Percentiles rank a stretch among this genome's conserved stretches.
These are phyloP conservation scores for Phytophthora pluvialis DNA, from an alignment of 352 stramenopile species.

Conservation along the genomic window DNA sequence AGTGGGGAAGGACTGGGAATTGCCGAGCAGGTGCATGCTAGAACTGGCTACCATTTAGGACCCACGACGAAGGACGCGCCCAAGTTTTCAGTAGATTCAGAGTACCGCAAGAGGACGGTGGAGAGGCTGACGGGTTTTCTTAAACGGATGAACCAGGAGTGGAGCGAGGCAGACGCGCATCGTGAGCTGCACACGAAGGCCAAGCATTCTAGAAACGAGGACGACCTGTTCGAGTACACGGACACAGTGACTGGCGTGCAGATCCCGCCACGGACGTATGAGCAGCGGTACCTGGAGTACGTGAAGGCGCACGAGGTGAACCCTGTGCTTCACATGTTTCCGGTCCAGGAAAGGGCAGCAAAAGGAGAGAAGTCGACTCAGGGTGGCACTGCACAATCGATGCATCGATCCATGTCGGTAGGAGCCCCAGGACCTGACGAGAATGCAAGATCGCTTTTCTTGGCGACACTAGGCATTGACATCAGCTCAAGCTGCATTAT, in stretches of 20 bases:
- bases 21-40: conserved; percentile 48
- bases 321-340: conserved; percentile 46
- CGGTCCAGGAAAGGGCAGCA: background rate
- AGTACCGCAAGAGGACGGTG: conserved; percentile 56
- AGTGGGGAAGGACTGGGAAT: conserved; percentile 54
- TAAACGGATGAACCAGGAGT: conserved; percentile 62
- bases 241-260: conserved; percentile 46
- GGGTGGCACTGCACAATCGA: background rate
- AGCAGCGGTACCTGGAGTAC: conserved; percentile 56
- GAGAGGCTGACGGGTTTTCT: conserved; percentile 42
- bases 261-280: conserved; percentile 47
- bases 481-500: conserved; percentile 50
- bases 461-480: conserved; percentile 42
- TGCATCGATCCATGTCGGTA: background rate
- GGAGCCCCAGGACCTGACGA: background rate
- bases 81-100: conserved; percentile 44
- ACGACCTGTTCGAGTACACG: conserved; percentile 60
- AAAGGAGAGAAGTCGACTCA: background rate
- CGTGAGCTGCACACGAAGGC: conserved; percentile 47
- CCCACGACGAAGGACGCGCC: conserved; percentile 38
- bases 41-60: conserved; percentile 55
- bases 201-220: conserved; percentile 34
- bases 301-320: conserved; percentile 39
- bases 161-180: conserved; percentile 48
- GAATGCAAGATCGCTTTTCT: conserved; percentile 13